Evolutionary conservation across 345 rosid species (phyloP).

Genomic region (Salix viminalis): DNA sequence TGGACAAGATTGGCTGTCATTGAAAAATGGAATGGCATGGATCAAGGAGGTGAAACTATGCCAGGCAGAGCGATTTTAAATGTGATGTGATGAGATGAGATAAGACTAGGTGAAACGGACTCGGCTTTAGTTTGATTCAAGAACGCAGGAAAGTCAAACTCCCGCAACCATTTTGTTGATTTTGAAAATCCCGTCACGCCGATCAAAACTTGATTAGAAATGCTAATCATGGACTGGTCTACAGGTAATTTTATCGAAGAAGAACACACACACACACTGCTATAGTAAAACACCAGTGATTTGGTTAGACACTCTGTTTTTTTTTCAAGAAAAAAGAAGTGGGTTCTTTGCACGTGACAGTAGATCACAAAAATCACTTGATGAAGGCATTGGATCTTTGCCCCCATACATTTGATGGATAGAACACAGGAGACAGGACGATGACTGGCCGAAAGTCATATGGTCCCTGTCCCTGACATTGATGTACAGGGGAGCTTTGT

Average conservation of each 20-base stretch:
- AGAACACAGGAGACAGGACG: neutral
- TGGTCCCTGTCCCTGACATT: neutral
- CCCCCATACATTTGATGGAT: no score
- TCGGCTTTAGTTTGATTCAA: neutral
- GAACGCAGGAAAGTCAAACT: neutral
- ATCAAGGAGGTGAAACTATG: neutral
- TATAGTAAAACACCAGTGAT: no score
- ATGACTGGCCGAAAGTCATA: neutral
- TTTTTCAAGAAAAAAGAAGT: no score
- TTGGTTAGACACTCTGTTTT: no score
- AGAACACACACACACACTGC: no score
- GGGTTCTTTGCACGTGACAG: neutral
- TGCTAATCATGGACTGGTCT: neutral
- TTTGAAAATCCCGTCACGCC: neutral
- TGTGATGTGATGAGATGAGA: no score
- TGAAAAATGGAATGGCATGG: neutral
- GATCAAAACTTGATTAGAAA: neutral
- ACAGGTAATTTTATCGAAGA: neutral
- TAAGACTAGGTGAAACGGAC: no score
- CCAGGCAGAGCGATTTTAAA: no score
- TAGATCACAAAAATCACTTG: neutral
- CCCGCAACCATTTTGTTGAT: neutral
- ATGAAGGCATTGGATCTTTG: neutral
- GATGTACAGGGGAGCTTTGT: neutral
- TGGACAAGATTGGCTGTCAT: conserved; percentile 13